Percentiles rank a stretch among this genome's conserved stretches.
Conservation (phyloP, 768 basidiomycete species). For the Podaxis sp. region DNA sequence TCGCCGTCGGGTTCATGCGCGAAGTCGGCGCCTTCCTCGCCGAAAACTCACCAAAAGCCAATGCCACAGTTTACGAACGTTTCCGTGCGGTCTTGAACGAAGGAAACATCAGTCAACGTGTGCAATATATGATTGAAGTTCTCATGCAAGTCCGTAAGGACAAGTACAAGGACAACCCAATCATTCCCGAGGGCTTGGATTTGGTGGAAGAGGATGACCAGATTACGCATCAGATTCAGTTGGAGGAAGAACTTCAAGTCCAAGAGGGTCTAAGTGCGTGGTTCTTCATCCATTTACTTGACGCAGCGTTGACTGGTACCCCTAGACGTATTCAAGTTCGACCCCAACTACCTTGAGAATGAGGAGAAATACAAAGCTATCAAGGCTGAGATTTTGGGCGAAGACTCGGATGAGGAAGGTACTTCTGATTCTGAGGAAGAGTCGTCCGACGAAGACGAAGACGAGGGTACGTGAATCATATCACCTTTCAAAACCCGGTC, state of each 20-base stretch:
- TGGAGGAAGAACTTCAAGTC: slow-evolving; percentile 92
- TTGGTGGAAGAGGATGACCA: slow-evolving; percentile 98
- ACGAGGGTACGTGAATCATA: slow-evolving; percentile 43
- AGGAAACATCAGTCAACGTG: slow-evolving; percentile 90
- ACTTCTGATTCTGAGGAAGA: slow-evolving; percentile 64
- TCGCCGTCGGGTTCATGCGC: slow-evolving; percentile 95
- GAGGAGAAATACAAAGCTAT: slow-evolving; percentile 93
- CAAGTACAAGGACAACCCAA: slow-evolving; percentile 98
- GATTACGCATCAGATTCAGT: slow-evolving; percentile 88
- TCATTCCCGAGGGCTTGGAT: slow-evolving; percentile 91
- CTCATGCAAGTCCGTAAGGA: slow-evolving; percentile 99
- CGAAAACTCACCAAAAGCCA: slow-evolving; percentile 93
- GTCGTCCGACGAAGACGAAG: slow-evolving; percentile 47
- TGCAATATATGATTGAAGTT: slow-evolving; percentile 99
- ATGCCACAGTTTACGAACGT: slow-evolving; percentile 92
- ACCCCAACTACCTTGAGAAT: slow-evolving; percentile 83
- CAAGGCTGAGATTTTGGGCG: slow-evolving; percentile 92
- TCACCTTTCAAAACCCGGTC: not conserved
- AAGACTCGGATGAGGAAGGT: slow-evolving; percentile 69
- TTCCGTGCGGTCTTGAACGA: slow-evolving; percentile 98
- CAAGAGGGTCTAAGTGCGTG: slow-evolving; percentile 91
- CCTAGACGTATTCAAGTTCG: slow-evolving; percentile 92
- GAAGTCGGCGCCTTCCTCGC: slow-evolving; percentile 95
- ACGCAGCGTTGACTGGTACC: slow-evolving; percentile 12
- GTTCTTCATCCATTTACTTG: not conserved